Base-by-base conservation (phyloP, 371 early-diverging fungal species). In the Zychaea mexicana region DNA sequence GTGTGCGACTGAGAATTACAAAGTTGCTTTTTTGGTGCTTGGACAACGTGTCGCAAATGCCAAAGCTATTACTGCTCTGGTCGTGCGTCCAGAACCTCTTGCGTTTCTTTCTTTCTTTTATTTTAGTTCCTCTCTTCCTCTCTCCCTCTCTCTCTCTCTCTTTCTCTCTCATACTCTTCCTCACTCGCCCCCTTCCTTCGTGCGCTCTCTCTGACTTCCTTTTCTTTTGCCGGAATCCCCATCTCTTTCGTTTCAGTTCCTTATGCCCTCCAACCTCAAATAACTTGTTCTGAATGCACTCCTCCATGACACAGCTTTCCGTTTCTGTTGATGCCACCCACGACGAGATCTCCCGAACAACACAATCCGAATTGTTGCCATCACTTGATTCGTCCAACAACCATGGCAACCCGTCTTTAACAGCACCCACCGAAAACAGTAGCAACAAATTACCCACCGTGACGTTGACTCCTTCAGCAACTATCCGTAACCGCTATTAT, bases 401-500 rank as follows among this genome's bases (percentile, higher is more conserved):
- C 39, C 30, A 15, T 36, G 31, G 10, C 33, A 38, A 22, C 52
- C 17, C 53, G 21, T 28, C 9, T 21, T 64, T 42, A n/a, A 42
- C 42, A 42, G 0, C 42, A 4, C 13, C 7, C 4, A 42, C 42
- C 42, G 17, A 30, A 47, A 57, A 57, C 62, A 58, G 52, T 39
- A 22, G 28, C 28, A 42, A 17, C 32, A 57, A 47, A 21, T 52
- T 52, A 1, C 55, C 64, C 10, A 60, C 60, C 13, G 58, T 49
- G 9, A 63, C 63, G 7, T 52, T 72, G 45, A 70, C 81, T 24
- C 78, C 81, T 12, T 77, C 81, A 22, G 78, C 74, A 47, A 66
- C 69, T 10, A 70, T 81, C 56, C 74, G 81, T 38, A 67, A 76
- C 21, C 67, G 72, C 38, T 81, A 81, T 56, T 81, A 81, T 49